These are phyloP conservation scores for Podosphaera leucotricha DNA, from an alignment of 2,329 filamentous ascomycete species.

Conservation along the genomic window DNA sequence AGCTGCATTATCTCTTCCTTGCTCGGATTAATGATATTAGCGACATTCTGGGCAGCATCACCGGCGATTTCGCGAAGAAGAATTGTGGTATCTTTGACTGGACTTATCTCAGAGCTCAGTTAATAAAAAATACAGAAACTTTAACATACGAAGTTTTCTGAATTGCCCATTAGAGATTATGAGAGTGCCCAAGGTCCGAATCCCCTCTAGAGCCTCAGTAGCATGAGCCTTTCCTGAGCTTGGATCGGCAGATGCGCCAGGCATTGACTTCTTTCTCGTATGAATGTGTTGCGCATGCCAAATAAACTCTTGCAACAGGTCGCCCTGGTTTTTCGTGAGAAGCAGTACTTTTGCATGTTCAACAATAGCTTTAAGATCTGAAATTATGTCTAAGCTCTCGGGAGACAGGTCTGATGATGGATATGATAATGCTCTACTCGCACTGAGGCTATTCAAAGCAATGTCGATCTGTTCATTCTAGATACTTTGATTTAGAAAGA, in stretches of 20 bases:
- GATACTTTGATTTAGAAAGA: not conserved
- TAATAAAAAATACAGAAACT: not conserved
- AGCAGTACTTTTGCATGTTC: conserved; percentile 65
- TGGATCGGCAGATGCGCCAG: conserved; percentile 37
- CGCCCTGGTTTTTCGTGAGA: conserved; percentile 83
- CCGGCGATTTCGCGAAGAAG: conserved; percentile 77
- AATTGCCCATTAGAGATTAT: conserved; percentile 82
- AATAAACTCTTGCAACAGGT: conserved; percentile 88
- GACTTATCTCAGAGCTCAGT: not conserved
- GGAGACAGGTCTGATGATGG: conserved; percentile 57
- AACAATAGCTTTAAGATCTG: conserved; percentile 57
- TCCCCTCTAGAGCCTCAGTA: conserved; percentile 57
- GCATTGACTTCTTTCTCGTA: conserved; percentile 33
- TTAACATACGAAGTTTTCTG: conserved; percentile 9
- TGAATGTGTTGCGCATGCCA: conserved; percentile 71
- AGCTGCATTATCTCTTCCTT: conserved; percentile 56
- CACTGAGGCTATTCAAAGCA: conserved; percentile 69
- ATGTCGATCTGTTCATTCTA: conserved; percentile 62
- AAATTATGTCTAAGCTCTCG: conserved; percentile 60
- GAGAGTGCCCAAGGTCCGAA: conserved; percentile 70
- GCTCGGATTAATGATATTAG: conserved; percentile 49
- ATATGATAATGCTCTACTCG: conserved; percentile 41
- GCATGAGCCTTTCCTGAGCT: conserved; percentile 65
- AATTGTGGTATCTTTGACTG: conserved; percentile 54
- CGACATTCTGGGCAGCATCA: conserved; percentile 64